These are phyloP conservation scores for Symbiodinium pilosum DNA, from an alignment of 73 alveolate species.

Conservation along the genomic window DNA sequence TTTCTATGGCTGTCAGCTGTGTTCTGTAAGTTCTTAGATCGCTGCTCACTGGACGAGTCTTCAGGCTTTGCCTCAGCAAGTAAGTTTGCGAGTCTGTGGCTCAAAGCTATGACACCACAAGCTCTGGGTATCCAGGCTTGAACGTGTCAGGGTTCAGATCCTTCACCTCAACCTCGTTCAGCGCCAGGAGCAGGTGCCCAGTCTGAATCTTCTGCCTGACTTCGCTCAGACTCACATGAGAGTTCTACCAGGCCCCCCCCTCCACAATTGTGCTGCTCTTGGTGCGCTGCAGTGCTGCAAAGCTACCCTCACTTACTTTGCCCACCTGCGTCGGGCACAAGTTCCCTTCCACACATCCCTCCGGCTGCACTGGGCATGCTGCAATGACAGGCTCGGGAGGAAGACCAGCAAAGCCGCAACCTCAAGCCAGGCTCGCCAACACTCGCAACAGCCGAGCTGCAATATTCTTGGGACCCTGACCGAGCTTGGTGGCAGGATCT, in stretches of 20 bases:
- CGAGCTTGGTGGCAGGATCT: conserved; percentile 59
- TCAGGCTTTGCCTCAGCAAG: conserved; percentile 11
- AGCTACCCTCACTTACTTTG: conserved; percentile 32
- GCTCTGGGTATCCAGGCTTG: not conserved
- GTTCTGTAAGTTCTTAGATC: conserved; percentile 2
- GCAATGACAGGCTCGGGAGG: conserved; percentile 55
- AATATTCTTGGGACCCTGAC: not conserved
- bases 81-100: not conserved
- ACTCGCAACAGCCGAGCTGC: not conserved
- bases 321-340: conserved; percentile 2
- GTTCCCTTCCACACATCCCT: too few relatives aligned
- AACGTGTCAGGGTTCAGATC: conserved; percentile 48
- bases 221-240: not conserved
- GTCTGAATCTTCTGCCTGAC: conserved; percentile 55
- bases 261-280: not conserved
- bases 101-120: not conserved
- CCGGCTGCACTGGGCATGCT: not conserved
- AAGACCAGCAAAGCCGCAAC: conserved; percentile 64
- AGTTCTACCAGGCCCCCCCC: not conserved
- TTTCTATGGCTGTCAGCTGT: not conserved
- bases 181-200: conserved; percentile 55
- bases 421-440: not conserved
- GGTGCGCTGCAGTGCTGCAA: conserved; percentile 29
- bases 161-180: conserved; percentile 36
- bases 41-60: conserved; percentile 21